Conservation (phyloP, 495 filamentous ascomycete species). For the Aspergillus taichungensis region DNA sequence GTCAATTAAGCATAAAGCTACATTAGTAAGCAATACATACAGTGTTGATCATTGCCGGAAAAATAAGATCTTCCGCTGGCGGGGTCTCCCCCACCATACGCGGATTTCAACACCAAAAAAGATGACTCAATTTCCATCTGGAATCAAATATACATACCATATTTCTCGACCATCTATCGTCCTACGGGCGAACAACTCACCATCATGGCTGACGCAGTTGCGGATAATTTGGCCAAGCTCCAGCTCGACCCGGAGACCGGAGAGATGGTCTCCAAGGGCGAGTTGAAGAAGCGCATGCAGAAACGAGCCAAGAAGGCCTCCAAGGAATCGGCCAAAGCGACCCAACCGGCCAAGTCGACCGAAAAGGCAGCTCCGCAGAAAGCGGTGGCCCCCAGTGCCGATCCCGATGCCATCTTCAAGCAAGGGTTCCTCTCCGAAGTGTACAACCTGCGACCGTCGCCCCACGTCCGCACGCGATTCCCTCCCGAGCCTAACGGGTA, state of each 20-base stretch:
- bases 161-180: no score
- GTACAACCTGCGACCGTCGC: constrained; percentile 62
- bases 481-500: constrained; percentile 76
- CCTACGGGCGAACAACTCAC: neutral
- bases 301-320: constrained; percentile 55
- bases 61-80: no score
- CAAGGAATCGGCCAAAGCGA: constrained; percentile 25
- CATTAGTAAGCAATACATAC: no score
- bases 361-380: constrained; percentile 30
- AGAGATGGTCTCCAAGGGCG: constrained; percentile 57
- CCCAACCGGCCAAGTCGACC: constrained; percentile 31
- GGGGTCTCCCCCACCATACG: no score
- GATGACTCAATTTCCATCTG: no score
- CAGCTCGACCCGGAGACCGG: constrained; percentile 57
- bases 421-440: constrained; percentile 74
- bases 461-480: constrained; percentile 68
- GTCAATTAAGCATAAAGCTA: no score
- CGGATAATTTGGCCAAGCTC: constrained; percentile 47
- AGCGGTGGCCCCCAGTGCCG: constrained; percentile 33
- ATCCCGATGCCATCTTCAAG: constrained; percentile 73
- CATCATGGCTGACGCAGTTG: constrained; percentile 48
- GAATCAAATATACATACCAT: no score
- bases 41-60: no score
- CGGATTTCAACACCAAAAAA: no score
- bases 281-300: constrained; percentile 57